phyloP scores from a whole-genome alignment of 140 eudicot species.

The Eryngium alpinum region DNA sequence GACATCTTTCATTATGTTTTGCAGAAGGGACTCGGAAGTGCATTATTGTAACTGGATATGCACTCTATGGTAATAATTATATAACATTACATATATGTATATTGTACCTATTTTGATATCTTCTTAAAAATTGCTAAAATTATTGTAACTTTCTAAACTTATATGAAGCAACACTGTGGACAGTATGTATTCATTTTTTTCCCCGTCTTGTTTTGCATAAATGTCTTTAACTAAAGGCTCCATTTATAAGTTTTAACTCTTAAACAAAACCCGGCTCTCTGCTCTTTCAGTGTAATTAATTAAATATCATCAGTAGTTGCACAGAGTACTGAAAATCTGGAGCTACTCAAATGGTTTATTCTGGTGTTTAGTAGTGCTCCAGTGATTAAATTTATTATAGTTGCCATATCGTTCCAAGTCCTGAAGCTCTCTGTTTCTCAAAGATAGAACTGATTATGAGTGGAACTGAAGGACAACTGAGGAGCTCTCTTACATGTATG shows the following conservation, averaged over 20 bases:
- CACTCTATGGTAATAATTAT: slow-evolving; percentile 66
- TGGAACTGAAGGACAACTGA: slow-evolving; percentile 20
- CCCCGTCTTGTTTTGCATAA: no score
- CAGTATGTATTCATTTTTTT: no score
- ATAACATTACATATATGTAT: background rate
- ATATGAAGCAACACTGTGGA: no score
- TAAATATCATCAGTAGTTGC: background rate
- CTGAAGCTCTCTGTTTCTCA: slow-evolving; percentile 1
- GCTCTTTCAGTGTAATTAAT: background rate
- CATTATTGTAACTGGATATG: slow-evolving; percentile 45
- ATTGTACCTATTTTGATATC: background rate
- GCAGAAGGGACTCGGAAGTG: slow-evolving; percentile 58
- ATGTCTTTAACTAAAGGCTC: no score
- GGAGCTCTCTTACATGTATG: background rate
- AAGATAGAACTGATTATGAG: background rate
- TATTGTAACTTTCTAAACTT: no score
- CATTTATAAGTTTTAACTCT: no score
- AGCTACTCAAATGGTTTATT: background rate
- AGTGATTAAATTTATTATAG: slow-evolving; percentile 4
- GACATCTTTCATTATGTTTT: slow-evolving; percentile 5
- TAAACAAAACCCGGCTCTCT: background rate
- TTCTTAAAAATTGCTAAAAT: no score
- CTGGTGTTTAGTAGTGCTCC: background rate
- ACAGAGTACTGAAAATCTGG: background rate
- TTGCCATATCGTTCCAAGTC: slow-evolving; percentile 17